Conservation (phyloP, 306 rosid genomes). For the Dalbergia cultrata region DNA sequence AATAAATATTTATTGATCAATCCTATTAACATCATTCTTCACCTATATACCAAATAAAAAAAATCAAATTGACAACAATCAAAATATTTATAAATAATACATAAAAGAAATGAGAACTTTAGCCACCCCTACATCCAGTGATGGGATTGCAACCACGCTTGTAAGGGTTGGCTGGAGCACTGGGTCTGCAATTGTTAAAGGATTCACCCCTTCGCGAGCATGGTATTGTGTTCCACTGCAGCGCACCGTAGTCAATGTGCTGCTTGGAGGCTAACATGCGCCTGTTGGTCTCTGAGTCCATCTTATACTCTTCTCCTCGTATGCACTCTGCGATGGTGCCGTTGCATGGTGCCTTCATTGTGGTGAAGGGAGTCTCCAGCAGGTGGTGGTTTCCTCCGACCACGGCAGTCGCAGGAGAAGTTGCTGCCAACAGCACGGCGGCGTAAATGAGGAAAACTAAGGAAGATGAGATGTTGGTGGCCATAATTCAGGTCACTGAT, state of each 20-base stretch:
- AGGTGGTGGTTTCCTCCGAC: slow-evolving; percentile 53
- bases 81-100: too few species aligned
- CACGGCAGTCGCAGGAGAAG: slow-evolving; percentile 35
- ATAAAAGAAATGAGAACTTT: too few species aligned
- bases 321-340: slow-evolving; percentile 73
- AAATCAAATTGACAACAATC: too few species aligned
- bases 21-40: too few species aligned
- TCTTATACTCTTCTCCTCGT: slow-evolving; percentile 62
- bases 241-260: slow-evolving; percentile 90
- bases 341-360: slow-evolving; percentile 45
- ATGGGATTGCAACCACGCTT: too few species aligned
- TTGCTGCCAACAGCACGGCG: slow-evolving; percentile 8
- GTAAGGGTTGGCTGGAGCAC: too few species aligned
- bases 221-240: slow-evolving; percentile 86
- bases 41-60: too few species aligned
- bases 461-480: slow-evolving; percentile 35
- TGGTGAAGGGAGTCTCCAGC: background rate
- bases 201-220: slow-evolving; percentile 53
- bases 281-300: slow-evolving; percentile 78
- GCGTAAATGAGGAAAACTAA: slow-evolving; percentile 63
- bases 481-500: too few species aligned
- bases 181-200: background rate
- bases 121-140: background rate
- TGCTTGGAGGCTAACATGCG: slow-evolving; percentile 74
- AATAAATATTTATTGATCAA: too few species aligned